These are phyloP conservation scores for Neoarthrinium moseri DNA, from an alignment of 2,329 filamentous ascomycete species.

Conservation along the genomic window DNA sequence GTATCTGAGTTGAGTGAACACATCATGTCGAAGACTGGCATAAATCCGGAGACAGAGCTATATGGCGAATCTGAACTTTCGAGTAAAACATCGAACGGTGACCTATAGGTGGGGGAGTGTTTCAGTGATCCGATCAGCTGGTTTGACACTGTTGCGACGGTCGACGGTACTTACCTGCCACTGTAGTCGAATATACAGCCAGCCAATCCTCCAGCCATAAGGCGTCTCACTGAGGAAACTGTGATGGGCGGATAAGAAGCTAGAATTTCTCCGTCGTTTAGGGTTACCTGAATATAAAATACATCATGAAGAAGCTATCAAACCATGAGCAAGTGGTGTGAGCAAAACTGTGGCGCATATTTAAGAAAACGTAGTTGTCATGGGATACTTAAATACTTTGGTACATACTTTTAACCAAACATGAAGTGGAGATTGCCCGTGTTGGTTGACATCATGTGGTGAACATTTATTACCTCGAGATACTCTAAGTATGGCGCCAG, in stretches of 20 bases:
- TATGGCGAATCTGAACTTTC: no score
- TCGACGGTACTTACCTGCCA: neutral
- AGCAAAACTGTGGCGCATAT: no score
- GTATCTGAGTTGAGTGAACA: neutral
- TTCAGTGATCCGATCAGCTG: neutral
- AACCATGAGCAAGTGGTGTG: no score
- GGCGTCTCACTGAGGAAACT: neutral
- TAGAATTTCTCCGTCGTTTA: no score
- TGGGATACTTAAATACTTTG: no score
- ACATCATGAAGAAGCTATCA: no score
- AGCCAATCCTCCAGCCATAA: neutral
- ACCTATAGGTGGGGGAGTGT: neutral
- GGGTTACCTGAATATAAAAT: no score
- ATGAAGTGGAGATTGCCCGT: neutral
- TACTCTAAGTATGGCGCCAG: neutral
- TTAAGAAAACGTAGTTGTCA: no score
- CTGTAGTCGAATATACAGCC: neutral
- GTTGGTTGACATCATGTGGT: neutral
- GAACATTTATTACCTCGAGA: neutral
- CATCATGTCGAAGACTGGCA: neutral
- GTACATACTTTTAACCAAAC: neutral
- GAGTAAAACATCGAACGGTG: neutral
- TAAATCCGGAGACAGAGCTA: neutral
- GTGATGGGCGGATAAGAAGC: no score
- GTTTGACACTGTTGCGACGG: neutral